Evolutionary conservation across 495 filamentous ascomycete species (phyloP).

Genomic region (Parathielavia hyrcaniae): DNA sequence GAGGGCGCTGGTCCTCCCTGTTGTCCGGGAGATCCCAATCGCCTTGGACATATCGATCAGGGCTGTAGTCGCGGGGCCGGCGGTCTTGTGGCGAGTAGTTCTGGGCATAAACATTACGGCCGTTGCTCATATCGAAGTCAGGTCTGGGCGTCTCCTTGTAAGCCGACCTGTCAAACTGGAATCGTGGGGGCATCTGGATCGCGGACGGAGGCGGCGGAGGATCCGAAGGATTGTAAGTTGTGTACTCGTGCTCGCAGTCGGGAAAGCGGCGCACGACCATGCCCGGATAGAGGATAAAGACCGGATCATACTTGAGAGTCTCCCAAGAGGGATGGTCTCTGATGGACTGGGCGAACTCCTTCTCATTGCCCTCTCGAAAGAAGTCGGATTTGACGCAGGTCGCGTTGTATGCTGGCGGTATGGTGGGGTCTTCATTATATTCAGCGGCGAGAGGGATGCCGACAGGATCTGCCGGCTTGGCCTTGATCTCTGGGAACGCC

Average conservation of each 20-base stretch:
- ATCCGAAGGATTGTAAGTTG: slow-evolving; percentile 17
- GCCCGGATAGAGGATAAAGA: slow-evolving; percentile 34
- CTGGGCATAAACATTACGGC: not conserved
- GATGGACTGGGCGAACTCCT: slow-evolving; percentile 40
- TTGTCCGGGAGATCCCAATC: not conserved
- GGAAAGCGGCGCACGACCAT: slow-evolving; percentile 30
- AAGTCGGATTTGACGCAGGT: slow-evolving; percentile 43
- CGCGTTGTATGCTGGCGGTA: slow-evolving; percentile 42
- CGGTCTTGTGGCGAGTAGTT: slow-evolving; percentile 1
- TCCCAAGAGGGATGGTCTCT: slow-evolving; percentile 41
- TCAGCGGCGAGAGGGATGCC: slow-evolving; percentile 36
- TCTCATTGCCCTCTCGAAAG: slow-evolving; percentile 41
- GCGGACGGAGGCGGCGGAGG: slow-evolving; percentile 25
- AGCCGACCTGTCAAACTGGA: slow-evolving; percentile 13
- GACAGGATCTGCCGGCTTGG: slow-evolving; percentile 40
- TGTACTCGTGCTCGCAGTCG: slow-evolving; percentile 20
- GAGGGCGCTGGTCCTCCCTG: not conserved
- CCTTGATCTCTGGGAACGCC: slow-evolving; percentile 34
- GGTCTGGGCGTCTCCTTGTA: slow-evolving; percentile 1
- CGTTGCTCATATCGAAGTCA: not conserved
- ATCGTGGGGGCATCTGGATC: slow-evolving; percentile 28
- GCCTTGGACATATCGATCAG: slow-evolving; percentile 1
- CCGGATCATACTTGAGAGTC: slow-evolving; percentile 42
- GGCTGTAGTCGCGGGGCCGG: not conserved
- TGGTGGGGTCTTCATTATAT: slow-evolving; percentile 41